Evolutionary conservation across 331 rosid species (phyloP).

Genomic region (Rosa hybrid): DNA sequence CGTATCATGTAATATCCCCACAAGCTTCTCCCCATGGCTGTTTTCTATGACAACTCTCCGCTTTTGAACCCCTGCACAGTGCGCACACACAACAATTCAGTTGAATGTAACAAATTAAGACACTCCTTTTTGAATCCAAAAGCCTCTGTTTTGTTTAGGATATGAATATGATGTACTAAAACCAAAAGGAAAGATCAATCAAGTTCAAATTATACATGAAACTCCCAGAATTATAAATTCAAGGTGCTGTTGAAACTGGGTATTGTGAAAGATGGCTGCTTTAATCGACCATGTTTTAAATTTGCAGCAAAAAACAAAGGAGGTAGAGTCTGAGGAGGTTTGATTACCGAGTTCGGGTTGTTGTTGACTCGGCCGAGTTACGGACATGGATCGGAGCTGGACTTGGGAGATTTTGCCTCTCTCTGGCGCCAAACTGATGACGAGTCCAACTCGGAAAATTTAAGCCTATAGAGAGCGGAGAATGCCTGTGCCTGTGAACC

Average conservation of each 20-base stretch:
- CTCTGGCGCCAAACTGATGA: slow-evolving; percentile 11
- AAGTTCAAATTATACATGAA: neutral
- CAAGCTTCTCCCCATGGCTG: slow-evolving; percentile 67
- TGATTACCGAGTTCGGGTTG: slow-evolving; percentile 24
- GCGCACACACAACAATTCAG: neutral
- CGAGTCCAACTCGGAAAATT: neutral
- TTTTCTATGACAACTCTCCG: slow-evolving; percentile 48
- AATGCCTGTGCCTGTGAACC: no score
- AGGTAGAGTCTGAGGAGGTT: neutral
- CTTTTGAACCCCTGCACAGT: slow-evolving; percentile 31
- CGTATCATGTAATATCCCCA: slow-evolving; percentile 72
- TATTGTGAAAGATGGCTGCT: neutral
- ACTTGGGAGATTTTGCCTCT: neutral
- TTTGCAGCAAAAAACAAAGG: neutral
- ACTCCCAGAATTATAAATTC: neutral
- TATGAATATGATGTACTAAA: neutral
- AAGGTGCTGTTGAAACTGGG: neutral
- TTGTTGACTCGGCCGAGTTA: neutral
- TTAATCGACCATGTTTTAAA: neutral
- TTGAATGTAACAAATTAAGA: neutral
- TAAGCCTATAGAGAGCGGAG: neutral
- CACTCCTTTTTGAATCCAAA: neutral
- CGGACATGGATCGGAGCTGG: slow-evolving; percentile 19
- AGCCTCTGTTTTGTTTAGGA: neutral
- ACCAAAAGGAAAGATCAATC: neutral